These are phyloP conservation scores for Alternaria tenuissima DNA, from an alignment of 2,329 filamentous ascomycete species.

Conservation along the genomic window DNA sequence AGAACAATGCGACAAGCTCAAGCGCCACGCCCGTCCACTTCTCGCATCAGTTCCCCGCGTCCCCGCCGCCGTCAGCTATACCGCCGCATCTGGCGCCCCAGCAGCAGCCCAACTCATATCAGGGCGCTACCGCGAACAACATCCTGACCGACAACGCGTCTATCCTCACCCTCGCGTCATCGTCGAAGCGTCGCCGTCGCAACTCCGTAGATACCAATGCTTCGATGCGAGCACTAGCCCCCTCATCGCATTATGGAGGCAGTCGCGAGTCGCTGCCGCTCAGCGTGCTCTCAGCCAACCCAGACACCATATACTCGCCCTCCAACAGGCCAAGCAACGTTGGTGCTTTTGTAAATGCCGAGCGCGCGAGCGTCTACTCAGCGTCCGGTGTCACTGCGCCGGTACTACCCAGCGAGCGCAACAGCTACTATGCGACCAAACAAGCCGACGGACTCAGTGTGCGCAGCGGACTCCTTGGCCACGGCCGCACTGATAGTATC, in stretches of 20 bases:
- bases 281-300: conserved; percentile 77
- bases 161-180: conserved; percentile 83
- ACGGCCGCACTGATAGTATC: conserved; percentile 82
- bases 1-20: conserved; percentile 42
- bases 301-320: conserved; percentile 60
- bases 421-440: conserved; percentile 76
- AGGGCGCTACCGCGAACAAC: conserved; percentile 81
- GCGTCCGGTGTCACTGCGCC: conserved; percentile 69
- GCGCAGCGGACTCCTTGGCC: conserved; percentile 78
- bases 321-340: conserved; percentile 62
- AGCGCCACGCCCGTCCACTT: conserved; percentile 60
- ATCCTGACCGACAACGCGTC: conserved; percentile 85
- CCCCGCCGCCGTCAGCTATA: conserved; percentile 71
- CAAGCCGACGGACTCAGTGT: conserved; percentile 76
- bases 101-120: conserved; percentile 73
- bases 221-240: conserved; percentile 83
- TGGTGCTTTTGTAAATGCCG: conserved; percentile 64
- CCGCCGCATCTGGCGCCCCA: conserved; percentile 71
- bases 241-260: conserved; percentile 81
- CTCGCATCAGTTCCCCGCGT: conserved; percentile 64
- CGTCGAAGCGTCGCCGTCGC: conserved; percentile 77
- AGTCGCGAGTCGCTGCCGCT: conserved; percentile 81
- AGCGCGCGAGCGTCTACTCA: conserved; percentile 84
- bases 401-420: conserved; percentile 75
- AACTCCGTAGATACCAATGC: conserved; percentile 87